These are phyloP conservation scores for Nicotiana rustica DNA, from an alignment of 305 asterid genomes.

Conservation along the genomic window DNA sequence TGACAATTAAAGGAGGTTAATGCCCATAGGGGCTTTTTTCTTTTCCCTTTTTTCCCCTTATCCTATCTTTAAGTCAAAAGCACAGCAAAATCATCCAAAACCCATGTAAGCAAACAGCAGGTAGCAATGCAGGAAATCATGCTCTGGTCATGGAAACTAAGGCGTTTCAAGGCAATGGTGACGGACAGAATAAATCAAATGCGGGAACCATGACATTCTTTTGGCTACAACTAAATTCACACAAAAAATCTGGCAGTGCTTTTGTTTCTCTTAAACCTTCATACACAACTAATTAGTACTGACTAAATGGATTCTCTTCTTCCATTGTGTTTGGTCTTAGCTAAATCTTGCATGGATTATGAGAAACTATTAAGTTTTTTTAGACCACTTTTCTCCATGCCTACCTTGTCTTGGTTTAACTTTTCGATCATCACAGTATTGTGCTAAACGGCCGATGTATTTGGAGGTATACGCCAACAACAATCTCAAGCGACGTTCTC, in stretches of 20 bases:
- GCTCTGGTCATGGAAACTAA: not conserved
- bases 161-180: not conserved
- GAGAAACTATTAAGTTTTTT: not conserved
- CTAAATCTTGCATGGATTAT: conserved; percentile 7
- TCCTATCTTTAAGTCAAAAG: not conserved
- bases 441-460: not conserved
- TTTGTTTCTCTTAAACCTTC: conserved; percentile 2
- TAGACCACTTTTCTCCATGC: not conserved
- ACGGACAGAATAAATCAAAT: not conserved
- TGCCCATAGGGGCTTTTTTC: not conserved
- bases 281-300: not conserved
- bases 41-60: not conserved
- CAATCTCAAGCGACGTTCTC: conserved; percentile 1
- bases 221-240: conserved; percentile 7
- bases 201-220: conserved; percentile 9
- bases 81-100: conserved; percentile 20
- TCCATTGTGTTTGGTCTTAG: not conserved
- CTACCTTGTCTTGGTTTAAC: not conserved
- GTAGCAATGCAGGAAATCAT: conserved; percentile 4
- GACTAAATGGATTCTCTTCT: not conserved
- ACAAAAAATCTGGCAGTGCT: conserved; percentile 11
- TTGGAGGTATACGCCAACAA: conserved; percentile 1
- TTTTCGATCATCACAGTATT: not conserved
- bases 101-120: not conserved
- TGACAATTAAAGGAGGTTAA: conserved; percentile 20